Evolutionary conservation across 495 filamentous ascomycete species (phyloP).

Genomic region (Aspergillus ellipticus): DNA sequence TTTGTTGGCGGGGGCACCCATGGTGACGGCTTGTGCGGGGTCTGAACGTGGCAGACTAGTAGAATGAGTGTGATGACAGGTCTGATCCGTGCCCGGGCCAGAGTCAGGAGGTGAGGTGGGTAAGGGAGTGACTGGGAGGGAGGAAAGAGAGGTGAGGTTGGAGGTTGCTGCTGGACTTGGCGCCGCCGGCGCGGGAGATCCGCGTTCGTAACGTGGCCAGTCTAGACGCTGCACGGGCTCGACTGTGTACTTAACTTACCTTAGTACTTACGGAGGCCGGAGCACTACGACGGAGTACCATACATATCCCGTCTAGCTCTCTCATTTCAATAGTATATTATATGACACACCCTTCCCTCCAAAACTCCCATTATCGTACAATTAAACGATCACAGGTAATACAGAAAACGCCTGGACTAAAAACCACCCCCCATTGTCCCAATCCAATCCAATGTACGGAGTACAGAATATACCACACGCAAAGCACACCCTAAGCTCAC

Average conservation of each 20-base stretch:
- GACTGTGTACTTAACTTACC: not conserved
- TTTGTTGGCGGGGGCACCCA: slow-evolving; percentile 58
- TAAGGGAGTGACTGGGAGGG: not conserved
- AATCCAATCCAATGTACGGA: too few species aligned
- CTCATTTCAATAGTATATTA: too few species aligned
- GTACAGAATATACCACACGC: too few species aligned
- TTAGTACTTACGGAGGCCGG: too few species aligned
- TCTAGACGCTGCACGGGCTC: not conserved
- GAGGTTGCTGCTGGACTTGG: slow-evolving; percentile 2
- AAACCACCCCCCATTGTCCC: too few species aligned
- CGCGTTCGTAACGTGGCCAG: slow-evolving; percentile 17
- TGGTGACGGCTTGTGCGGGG: slow-evolving; percentile 20
- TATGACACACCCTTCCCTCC: too few species aligned
- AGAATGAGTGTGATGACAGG: not conserved
- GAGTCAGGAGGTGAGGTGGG: not conserved
- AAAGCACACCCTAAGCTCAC: too few species aligned
- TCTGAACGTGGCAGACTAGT: not conserved
- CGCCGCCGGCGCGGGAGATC: slow-evolving; percentile 11
- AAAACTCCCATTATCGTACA: too few species aligned
- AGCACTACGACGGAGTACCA: too few species aligned
- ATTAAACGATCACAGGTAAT: too few species aligned
- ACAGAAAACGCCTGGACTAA: too few species aligned
- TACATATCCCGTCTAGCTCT: too few species aligned
- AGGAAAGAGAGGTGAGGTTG: not conserved
- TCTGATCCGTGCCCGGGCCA: not conserved